Evolutionary conservation across 768 basidiomycete genomes (phyloP).

Genomic region (Vararia minispora): DNA sequence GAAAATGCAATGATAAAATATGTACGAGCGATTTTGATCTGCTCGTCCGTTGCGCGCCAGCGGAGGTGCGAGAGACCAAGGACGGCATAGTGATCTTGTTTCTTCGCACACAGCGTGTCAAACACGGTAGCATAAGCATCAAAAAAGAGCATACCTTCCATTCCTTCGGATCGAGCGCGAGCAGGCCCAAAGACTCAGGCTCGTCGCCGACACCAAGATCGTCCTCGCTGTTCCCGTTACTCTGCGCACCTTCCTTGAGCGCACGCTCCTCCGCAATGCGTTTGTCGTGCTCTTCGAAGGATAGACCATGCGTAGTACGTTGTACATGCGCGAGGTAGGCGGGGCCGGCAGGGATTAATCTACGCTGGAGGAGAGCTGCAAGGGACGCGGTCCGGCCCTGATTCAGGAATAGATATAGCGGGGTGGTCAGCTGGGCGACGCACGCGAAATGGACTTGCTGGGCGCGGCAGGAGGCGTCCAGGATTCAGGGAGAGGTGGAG

Average conservation of each 20-base stretch:
- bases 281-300: slow-evolving; percentile 78
- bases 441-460: slow-evolving; percentile 24
- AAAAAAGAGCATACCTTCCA: slow-evolving; percentile 69
- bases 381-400: slow-evolving; percentile 5
- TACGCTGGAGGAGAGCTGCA: slow-evolving; percentile 31
- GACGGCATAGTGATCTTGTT: slow-evolving; percentile 98
- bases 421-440: slow-evolving; percentile 12
- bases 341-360: slow-evolving; percentile 75
- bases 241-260: slow-evolving; percentile 39
- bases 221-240: slow-evolving; percentile 46
- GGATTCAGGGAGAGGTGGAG: slow-evolving; percentile 31
- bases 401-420: slow-evolving; percentile 9
- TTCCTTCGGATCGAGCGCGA: slow-evolving; percentile 86
- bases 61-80: slow-evolving; percentile 88
- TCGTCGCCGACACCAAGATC: slow-evolving; percentile 93
- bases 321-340: slow-evolving; percentile 80
- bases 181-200: slow-evolving; percentile 58
- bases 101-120: slow-evolving; percentile 30
- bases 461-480: slow-evolving; percentile 31
- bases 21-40: slow-evolving; percentile 95
- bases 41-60: slow-evolving; percentile 76
- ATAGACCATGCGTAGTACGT: slow-evolving; percentile 58
- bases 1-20: slow-evolving; percentile 13
- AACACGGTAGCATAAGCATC: neutral
- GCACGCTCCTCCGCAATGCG: slow-evolving; percentile 42